Evolutionary conservation across 108 stramenopile genomes (phyloP), one percentile per base, ranked within the genome.

Genomic region (Conticribra guillardii): DNA sequence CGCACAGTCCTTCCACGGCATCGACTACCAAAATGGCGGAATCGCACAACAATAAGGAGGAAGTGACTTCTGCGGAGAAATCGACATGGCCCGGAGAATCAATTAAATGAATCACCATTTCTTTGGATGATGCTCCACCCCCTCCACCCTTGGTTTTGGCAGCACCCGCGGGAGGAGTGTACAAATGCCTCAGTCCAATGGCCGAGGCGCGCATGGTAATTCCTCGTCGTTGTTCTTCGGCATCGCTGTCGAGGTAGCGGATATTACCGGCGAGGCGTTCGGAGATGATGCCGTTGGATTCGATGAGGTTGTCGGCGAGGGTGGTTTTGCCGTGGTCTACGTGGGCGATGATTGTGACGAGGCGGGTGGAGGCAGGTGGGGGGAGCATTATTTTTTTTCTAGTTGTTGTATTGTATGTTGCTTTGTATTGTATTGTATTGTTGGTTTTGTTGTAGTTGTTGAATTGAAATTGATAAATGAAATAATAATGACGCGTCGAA

Each of bases 291-390:
- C 94, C 94, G 81, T 93, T 93, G 73, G 84, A 80, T 80, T 92
- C 94, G 71, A 92, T 84, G 29, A 99, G 85, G 53, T 82, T 84
- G 71, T 99, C 99, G 41, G 98, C 93, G 49, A 99, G 77, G 0
- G 99, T 97, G 7, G 99, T 99, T 82, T 99, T 99, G 32, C 99
- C 99, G 74, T 99, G 99, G 81, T 99, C 98, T n/a, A 99, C 99
- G 73, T 99, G 99, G 57, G 98, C 99, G 82, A 97, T 88, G 58
- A 99, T 97, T 14, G 96, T 93, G 11, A 99, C 94, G 44, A 99
- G 88, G 5, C 98, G 95, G 5, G 97, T 89, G 28, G 85, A 74
- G 22, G 73, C 48, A 19, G 93, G 93, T 23, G 88, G 74, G 22
- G 91, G 80, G 66, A 94, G 85, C 55, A 89, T 81, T 60, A 29